phyloP scores from a whole-genome alignment of 257 asterid species.

The Asclepias syriaca region DNA sequence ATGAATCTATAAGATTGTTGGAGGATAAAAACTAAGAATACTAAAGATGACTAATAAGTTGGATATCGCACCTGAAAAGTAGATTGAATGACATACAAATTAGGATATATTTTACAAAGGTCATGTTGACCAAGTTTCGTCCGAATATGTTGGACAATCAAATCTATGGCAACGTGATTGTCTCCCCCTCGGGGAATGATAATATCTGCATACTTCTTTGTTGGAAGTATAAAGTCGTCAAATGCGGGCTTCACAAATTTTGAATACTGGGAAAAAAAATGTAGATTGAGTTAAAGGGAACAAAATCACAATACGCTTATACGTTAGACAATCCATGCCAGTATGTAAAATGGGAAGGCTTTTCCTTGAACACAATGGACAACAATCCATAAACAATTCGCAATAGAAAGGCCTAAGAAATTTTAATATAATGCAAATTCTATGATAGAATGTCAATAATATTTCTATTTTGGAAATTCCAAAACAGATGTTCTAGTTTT shows the following conservation, averaged over 20 bases:
- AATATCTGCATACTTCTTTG: constrained; percentile 94
- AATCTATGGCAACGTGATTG: constrained; percentile 96
- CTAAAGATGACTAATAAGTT: constrained; percentile 4
- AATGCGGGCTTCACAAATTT: constrained; percentile 98
- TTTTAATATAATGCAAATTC: neutral
- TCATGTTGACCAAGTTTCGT: constrained; percentile 99
- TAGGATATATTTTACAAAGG: constrained; percentile 97
- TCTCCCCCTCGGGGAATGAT: constrained; percentile 99
- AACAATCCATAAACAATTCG: neutral
- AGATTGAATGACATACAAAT: constrained; percentile 86
- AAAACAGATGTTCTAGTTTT: neutral
- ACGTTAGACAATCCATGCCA: neutral
- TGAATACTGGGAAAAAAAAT: constrained; percentile 66
- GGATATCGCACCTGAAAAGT: constrained; percentile 80
- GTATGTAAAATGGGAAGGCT: neutral
- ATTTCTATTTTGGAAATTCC: neutral
- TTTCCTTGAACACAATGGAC: neutral
- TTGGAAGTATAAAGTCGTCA: constrained; percentile 97
- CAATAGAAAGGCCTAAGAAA: neutral
- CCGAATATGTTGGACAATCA: constrained; percentile 96
- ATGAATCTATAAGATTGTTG: neutral
- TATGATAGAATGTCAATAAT: neutral
- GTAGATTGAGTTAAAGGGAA: constrained; percentile 17
- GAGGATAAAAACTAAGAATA: neutral
- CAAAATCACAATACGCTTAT: neutral